phyloP scores from a whole-genome alignment of 1,284 basidiomycete species.

The Ustilago sp. region DNA sequence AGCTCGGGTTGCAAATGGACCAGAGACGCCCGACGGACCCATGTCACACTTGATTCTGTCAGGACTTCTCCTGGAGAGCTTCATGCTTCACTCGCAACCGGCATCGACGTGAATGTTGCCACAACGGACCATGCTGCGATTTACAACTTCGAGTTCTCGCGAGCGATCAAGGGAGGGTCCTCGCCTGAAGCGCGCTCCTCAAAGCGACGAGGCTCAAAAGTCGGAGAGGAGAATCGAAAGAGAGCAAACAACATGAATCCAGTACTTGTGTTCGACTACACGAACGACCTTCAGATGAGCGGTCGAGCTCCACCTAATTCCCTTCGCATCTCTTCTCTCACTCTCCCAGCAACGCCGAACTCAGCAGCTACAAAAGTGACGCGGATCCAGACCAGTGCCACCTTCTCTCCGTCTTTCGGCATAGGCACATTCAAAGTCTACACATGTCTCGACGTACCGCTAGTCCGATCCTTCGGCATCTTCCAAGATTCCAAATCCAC shows the following conservation, averaged over 20 bases:
- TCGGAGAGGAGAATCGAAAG: background rate
- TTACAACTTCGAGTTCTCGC: slow-evolving; percentile 32
- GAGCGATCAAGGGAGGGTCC: slow-evolving; percentile 7
- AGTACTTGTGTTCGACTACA: slow-evolving; percentile 39
- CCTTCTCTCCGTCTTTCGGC: slow-evolving; percentile 36
- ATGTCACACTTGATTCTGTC: background rate
- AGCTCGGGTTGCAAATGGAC: slow-evolving; percentile 37
- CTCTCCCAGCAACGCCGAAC: background rate
- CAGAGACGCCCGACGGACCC: slow-evolving; percentile 4
- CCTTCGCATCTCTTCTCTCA: slow-evolving; percentile 14
- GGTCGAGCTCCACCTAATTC: slow-evolving; percentile 21
- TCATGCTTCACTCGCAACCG: slow-evolving; percentile 10
- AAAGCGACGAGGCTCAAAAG: background rate
- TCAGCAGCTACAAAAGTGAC: slow-evolving; percentile 11
- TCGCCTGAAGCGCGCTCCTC: slow-evolving; percentile 7
- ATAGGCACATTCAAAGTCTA: slow-evolving; percentile 32
- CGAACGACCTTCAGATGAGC: slow-evolving; percentile 27
- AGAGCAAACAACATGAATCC: slow-evolving; percentile 31
- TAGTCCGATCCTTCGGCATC: slow-evolving; percentile 11
- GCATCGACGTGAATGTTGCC: slow-evolving; percentile 22
- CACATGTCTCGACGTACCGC: slow-evolving; percentile 37
- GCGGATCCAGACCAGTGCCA: slow-evolving; percentile 25
- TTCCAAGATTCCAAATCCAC: slow-evolving; percentile 3
- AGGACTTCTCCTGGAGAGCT: slow-evolving; percentile 22
- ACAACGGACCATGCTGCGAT: slow-evolving; percentile 35